Base-by-base conservation (phyloP, 2,329 filamentous ascomycete species). In the Ceratocystis cubensis region DNA sequence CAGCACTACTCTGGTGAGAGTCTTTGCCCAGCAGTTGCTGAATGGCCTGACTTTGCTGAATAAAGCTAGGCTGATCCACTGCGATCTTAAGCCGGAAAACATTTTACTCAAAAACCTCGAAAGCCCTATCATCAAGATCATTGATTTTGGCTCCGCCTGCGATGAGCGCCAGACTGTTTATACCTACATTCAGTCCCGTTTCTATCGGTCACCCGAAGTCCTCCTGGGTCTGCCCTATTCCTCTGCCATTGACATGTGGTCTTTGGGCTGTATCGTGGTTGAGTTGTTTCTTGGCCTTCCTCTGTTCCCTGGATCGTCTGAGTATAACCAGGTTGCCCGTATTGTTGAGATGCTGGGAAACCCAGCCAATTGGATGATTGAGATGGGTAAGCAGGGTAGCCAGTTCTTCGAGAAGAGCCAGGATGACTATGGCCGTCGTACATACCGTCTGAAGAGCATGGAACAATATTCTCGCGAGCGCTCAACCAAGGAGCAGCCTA, bases 191-290 rank as follows among this genome's bases (percentile, higher is more conserved):
- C 94, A 99, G 75, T 99, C 94, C 8, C 84, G 94, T 71, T 99
- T 99, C 77, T 99, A 99, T 77, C 87, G 94, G 70, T 99, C 94
- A 0, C 94, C 94, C 0, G 94, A 99, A 75, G 94, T 99, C 13
- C 77, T 99, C 46, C 80, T 99, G n/a, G 94, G 94, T 3, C 79
- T 99, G 61, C 94, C 94, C 68, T 99, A 99, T 75, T 97, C 94
- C 15, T 96, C 94, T 3, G 94, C 94, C 56, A 99, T 99, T 73
- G 94, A 99, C 74, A 99, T 99, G 93, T 99, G 94, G 94, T 99
- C 94, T 3, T 80, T 99, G 57, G 94, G 94, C 65, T 99, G 94
- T 76, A 99, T 99, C 71, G 93, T 99, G 17, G 94, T 99, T 28
- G 94, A 99, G 76, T 81, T 99, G 20, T 99, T 99, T 80, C 82